phyloP scores from a whole-genome alignment of 768 basidiomycete species.

The Podaxis sp. region DNA sequence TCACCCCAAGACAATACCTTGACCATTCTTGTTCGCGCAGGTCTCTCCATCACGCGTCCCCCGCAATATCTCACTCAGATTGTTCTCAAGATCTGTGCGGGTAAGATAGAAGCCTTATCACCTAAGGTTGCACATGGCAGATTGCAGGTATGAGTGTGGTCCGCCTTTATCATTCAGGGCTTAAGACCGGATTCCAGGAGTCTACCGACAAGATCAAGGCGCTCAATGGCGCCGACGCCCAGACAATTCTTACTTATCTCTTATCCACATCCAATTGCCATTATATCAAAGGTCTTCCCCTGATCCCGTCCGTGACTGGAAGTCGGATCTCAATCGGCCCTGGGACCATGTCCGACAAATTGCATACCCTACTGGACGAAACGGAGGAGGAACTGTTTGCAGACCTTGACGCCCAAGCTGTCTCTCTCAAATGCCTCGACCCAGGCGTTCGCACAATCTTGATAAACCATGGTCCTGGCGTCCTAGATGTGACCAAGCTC shows the following conservation, averaged over 20 bases:
- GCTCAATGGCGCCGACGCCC: constrained; percentile 7
- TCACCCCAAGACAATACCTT: constrained; percentile 20
- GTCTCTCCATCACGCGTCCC: constrained; percentile 34
- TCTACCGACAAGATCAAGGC: not conserved
- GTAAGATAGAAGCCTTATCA: not conserved
- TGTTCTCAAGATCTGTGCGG: constrained; percentile 14
- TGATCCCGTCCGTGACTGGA: constrained; percentile 33
- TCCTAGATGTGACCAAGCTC: constrained; percentile 34
- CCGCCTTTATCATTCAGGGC: not conserved
- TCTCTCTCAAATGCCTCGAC: not conserved
- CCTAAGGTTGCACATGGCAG: not conserved
- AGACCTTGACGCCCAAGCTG: not conserved
- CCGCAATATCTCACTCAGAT: constrained; percentile 34
- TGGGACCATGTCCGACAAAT: not conserved
- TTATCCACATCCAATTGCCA: constrained; percentile 30
- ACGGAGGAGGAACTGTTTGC: not conserved
- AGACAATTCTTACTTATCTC: constrained; percentile 32
- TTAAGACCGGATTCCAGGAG: not conserved
- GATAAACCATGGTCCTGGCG: constrained; percentile 20
- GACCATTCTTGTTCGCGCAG: constrained; percentile 29
- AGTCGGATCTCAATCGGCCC: constrained; percentile 22
- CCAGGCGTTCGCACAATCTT: not conserved
- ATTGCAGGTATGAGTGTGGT: not conserved
- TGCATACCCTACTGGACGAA: constrained; percentile 29
- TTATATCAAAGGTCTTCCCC: constrained; percentile 36